A percentile compares a stretch with the other conserved stretches of the same genome.
Conservation (phyloP, 2,329 filamentous ascomycete genomes). For the Balansia obtecta region DNA sequence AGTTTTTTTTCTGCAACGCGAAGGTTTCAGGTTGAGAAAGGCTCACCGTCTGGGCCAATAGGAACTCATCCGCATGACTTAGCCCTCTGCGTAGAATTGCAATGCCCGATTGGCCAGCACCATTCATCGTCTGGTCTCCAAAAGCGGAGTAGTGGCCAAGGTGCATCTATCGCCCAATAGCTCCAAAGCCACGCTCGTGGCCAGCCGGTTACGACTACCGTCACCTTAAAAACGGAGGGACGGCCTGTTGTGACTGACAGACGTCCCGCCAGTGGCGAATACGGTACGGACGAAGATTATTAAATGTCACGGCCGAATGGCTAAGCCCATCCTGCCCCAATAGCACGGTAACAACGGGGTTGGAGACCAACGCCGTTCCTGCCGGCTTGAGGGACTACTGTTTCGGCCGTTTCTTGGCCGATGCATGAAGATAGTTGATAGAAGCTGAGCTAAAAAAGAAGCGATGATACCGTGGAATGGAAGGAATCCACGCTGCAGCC, state of each 20-base stretch:
- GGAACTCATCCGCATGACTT: constrained; percentile 14
- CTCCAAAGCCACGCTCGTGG: neutral
- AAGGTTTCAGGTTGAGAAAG: constrained; percentile 21
- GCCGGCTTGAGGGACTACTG: neutral
- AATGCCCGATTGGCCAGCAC: neutral
- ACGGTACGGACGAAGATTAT: neutral
- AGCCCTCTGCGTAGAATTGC: neutral
- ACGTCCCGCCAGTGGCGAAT: neutral
- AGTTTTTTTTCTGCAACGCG: constrained; percentile 21
- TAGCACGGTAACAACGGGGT: too few relatives aligned
- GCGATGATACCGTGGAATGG: neutral
- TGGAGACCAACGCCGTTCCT: neutral
- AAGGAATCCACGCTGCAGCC: neutral
- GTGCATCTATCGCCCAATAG: neutral
- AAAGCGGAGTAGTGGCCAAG: neutral
- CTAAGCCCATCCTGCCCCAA: neutral
- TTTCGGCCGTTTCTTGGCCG: neutral
- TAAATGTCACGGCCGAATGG: neutral
- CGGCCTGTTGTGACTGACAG: neutral
- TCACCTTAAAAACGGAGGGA: neutral
- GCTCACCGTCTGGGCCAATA: constrained; percentile 14
- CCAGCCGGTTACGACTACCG: neutral
- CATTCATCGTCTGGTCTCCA: neutral
- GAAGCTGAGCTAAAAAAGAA: neutral
- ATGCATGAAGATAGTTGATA: neutral